These are phyloP conservation scores for Penicillium expansum DNA, from an alignment of 2,329 filamentous ascomycete species.

Conservation along the genomic window DNA sequence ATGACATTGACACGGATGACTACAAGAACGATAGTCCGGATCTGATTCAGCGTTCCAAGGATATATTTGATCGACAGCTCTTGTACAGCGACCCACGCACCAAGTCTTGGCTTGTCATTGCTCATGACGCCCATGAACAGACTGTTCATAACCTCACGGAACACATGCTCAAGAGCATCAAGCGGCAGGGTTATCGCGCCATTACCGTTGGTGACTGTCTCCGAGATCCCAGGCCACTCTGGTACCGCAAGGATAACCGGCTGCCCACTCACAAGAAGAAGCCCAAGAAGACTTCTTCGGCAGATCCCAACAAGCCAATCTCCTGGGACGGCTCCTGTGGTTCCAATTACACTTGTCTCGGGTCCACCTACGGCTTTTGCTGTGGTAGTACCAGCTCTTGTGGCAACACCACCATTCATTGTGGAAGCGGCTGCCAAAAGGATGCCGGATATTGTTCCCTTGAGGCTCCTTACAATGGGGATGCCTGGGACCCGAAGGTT, in stretches of 20 bases:
- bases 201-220: constrained; percentile 48
- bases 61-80: constrained; percentile 39
- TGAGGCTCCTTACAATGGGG: constrained; percentile 19
- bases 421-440: constrained; percentile 32
- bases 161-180: constrained; percentile 38
- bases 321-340: constrained; percentile 39
- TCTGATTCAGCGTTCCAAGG: constrained; percentile 41
- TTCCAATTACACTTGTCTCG: constrained; percentile 33
- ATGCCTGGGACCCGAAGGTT: constrained; percentile 19
- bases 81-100: constrained; percentile 23
- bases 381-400: constrained; percentile 31
- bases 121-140: constrained; percentile 45
- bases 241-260: constrained; percentile 43
- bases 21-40: constrained; percentile 41
- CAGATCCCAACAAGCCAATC: constrained; percentile 22
- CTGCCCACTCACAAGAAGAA: constrained; percentile 15
- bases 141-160: constrained; percentile 44
- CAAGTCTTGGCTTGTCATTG: constrained; percentile 42
- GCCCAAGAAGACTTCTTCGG: constrained; percentile 11
- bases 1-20: constrained; percentile 50
- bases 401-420: constrained; percentile 32
- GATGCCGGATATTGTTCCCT: constrained; percentile 31
- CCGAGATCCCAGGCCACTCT: constrained; percentile 37
- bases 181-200: constrained; percentile 34
- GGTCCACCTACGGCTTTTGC: constrained; percentile 36